Conservation (phyloP, 106 monocot genomes). For the Chionographis japonica region DNA sequence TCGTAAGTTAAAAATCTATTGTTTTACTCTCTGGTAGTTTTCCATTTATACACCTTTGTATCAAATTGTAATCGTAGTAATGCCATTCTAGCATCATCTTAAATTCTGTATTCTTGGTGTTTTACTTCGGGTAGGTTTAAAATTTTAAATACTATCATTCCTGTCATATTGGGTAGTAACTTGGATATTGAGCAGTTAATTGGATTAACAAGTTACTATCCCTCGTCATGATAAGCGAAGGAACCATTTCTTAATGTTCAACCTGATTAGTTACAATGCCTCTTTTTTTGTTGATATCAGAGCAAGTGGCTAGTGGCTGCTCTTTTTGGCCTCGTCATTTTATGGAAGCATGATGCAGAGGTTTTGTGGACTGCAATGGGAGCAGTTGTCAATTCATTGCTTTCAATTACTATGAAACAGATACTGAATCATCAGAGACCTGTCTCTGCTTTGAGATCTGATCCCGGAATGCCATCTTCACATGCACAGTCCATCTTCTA, state of each 20-base stretch:
- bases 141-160: too few species aligned
- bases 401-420: slow-evolving; percentile 56
- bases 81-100: too few species aligned
- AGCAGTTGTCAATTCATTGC: slow-evolving; percentile 51
- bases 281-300: slow-evolving; percentile 21
- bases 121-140: too few species aligned
- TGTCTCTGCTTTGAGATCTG: slow-evolving; percentile 58
- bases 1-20: too few species aligned
- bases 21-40: too few species aligned
- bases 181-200: too few species aligned
- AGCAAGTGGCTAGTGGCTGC: slow-evolving; percentile 85
- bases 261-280: background rate
- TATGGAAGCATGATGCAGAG: slow-evolving; percentile 91
- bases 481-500: slow-evolving; percentile 94
- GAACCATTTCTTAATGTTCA: background rate
- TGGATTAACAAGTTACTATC: too few species aligned
- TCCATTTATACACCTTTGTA: too few species aligned
- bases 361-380: slow-evolving; percentile 72
- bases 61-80: too few species aligned
- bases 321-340: slow-evolving; percentile 45
- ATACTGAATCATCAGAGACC: slow-evolving; percentile 85
- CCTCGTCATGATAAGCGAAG: too few species aligned
- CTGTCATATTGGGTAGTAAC: too few species aligned
- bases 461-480: slow-evolving; percentile 97
- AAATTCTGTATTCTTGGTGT: too few species aligned